Evolutionary conservation across 192 early-diverging fungal species (phyloP), one percentile per base, ranked within the genome.

Genomic region (Dissophora ornata): DNA sequence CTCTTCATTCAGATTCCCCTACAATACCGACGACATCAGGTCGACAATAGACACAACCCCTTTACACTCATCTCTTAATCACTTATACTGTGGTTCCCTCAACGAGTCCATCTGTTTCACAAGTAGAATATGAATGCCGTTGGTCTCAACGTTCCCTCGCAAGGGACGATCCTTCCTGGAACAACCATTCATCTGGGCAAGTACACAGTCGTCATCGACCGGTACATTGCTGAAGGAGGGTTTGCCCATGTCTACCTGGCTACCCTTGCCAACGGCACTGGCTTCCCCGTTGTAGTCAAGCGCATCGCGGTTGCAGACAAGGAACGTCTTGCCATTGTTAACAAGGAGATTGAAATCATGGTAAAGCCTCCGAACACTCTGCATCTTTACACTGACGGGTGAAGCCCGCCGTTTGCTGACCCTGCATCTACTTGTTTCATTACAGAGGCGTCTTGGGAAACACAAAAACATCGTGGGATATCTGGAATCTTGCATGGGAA

Each of bases 181-280:
- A 90, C 89, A 2, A 70, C 81, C 21, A 61, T 94, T 19, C 74
- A 80, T 19, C 77, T 94, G 15, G 87, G 88, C 13, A 57, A 54
- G 22, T 78, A 80, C 58, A 80, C 79, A 28, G 89, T 92, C 25
- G 71, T 87, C 57, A 87, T 93, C 19, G 89, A 94, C 38, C 83
- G 87, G 15, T 93, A 86, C 80, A 82, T 94, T 26, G 92, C 93
- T 22, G 90, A 93, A 80, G 94, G 96, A 46, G 95, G 94, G 7
- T 94, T 95, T 66, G 95, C 97, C 12, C 92, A 97, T 81, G 90
- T 98, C 22, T 98, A 98, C 67, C 67, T 93, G 42, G 95, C 93
- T 1, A 78, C 80, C 6, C 74, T 89, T 7, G 70, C 83, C 38
- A 82, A 82, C 42, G 55, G 45, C 4, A 80, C 79, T 10, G 83